Evolutionary conservation across 495 filamentous ascomycete species (phyloP), one percentile per base, ranked within the genome.

Genomic region (Aspergillus sparsus): DNA sequence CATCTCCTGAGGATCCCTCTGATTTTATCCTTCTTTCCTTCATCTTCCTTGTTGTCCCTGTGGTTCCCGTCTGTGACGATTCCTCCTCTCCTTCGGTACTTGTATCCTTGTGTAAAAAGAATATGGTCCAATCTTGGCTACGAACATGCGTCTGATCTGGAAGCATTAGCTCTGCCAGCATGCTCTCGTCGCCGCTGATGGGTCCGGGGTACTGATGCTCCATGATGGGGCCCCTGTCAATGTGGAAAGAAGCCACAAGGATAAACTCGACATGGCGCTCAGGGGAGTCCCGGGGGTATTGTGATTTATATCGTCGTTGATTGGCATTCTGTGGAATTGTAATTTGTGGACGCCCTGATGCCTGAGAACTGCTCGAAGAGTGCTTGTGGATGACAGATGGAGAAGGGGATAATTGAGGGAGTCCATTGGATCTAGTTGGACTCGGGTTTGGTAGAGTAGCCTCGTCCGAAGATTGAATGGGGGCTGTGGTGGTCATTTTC

Each of bases 211-310:
- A 98, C 66, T 99, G 94, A 69, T 98, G 92, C 70, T 99, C 95
- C 94, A 99, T 98, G 62, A 97, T 87, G 55, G 93, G 92, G 11
- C 94, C 94, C 55, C 90, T 86, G 69, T 98, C 93, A 65, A 97
- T 96, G 68, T 97, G 91, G 73, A 99, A 99, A 3, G 92, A 94
- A 0, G 94, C 94, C 52, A 99, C 95, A n/a, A 99, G 80, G 56
- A 99, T 97, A 69, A 97, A 99, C 71, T 98, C 94, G 69, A 99
- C 94, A 87, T 99, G 94, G 62, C 89, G 92, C 73, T 96, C 92
- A 35, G 82, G 61, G 12, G 80, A 85, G 56, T 91, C 86, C 9
- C 85, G 80, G 2, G 92, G 92, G 70, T 97, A 97, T 69, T 97
- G 92, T 44, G 92, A 93, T 62, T 87, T 90, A 68, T 90, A 74